These are phyloP conservation scores for Ceratocystis colombiana DNA, from an alignment of 2,329 filamentous ascomycete genomes.

Conservation along the genomic window DNA sequence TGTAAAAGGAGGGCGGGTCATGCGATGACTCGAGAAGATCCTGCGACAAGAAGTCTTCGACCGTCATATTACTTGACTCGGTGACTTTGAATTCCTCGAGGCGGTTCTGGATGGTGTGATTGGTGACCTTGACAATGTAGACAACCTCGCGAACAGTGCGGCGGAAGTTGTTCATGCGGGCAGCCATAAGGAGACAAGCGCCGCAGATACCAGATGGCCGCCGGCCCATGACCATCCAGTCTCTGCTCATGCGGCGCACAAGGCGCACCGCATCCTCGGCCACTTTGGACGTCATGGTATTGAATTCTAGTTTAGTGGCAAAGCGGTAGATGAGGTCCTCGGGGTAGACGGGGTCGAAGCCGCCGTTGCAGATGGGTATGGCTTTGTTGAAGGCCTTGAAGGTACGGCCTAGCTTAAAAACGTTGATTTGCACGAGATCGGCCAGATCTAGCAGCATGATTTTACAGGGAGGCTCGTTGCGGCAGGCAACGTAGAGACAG, in stretches of 20 bases:
- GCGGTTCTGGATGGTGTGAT: constrained; percentile 82
- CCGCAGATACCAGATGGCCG: constrained; percentile 90
- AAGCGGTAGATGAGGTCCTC: constrained; percentile 89
- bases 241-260: constrained; percentile 83
- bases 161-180: constrained; percentile 96
- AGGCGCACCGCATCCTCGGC: constrained; percentile 81
- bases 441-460: constrained; percentile 94
- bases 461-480: constrained; percentile 66
- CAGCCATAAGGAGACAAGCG: constrained; percentile 85
- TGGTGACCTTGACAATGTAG: constrained; percentile 96
- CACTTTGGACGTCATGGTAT: constrained; percentile 67
- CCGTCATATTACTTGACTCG: constrained; percentile 71
- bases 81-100: constrained; percentile 86
- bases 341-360: constrained; percentile 61
- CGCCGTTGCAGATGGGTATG: constrained; percentile 57
- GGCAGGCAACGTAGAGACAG: constrained; percentile 79
- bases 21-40: constrained; percentile 62
- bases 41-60: constrained; percentile 70
- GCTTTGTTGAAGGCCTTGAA: constrained; percentile 75
- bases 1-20: constrained; percentile 76
- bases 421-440: constrained; percentile 71
- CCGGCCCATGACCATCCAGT: constrained; percentile 95
- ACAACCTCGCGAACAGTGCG: constrained; percentile 88
- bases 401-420: constrained; percentile 80
- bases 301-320: constrained; percentile 85